Conservation (phyloP, 805 yeast species). For the Priceomyces fermenticarens region DNA sequence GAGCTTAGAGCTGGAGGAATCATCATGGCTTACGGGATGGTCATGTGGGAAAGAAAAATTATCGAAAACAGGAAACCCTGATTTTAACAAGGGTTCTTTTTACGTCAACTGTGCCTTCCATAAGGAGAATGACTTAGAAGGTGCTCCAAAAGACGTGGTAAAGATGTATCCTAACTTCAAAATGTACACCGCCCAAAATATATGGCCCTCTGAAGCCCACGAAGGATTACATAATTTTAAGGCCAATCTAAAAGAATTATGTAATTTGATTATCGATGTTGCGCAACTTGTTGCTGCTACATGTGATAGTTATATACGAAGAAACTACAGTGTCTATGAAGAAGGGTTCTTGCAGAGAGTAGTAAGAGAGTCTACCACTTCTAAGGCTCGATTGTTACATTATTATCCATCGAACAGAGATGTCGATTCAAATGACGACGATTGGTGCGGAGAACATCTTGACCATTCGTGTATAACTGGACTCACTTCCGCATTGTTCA, state of each 20-base stretch:
- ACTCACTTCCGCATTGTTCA: slow-evolving; percentile 51
- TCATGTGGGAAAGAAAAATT: slow-evolving; percentile 55
- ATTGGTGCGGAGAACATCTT: slow-evolving; percentile 63
- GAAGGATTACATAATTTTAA: slow-evolving; percentile 31
- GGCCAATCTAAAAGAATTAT: slow-evolving; percentile 32
- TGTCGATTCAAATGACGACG: slow-evolving; percentile 17
- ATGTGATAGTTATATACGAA: slow-evolving; percentile 45
- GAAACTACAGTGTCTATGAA: slow-evolving; percentile 24
- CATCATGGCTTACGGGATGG: slow-evolving; percentile 59
- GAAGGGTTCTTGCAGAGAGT: slow-evolving; percentile 40
- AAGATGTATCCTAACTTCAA: slow-evolving; percentile 29
- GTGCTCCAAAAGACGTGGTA: slow-evolving; percentile 37
- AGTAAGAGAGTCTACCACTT: slow-evolving; percentile 47
- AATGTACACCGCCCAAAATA: slow-evolving; percentile 48
- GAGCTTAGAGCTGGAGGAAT: slow-evolving; percentile 45
- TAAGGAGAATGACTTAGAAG: slow-evolving; percentile 40
- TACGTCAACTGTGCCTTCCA: slow-evolving; percentile 59
- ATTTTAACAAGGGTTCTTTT: slow-evolving; percentile 52
- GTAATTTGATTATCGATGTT: slow-evolving; percentile 45
- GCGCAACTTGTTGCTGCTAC: slow-evolving; percentile 51
- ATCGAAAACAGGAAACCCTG: slow-evolving; percentile 40
- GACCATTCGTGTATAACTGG: slow-evolving; percentile 64
- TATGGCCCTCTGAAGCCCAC: slow-evolving; percentile 43
- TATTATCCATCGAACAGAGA: slow-evolving; percentile 39
- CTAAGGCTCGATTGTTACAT: slow-evolving; percentile 58